Conservation (phyloP, 352 stramenopile genomes). For the Pythium monospermum region DNA sequence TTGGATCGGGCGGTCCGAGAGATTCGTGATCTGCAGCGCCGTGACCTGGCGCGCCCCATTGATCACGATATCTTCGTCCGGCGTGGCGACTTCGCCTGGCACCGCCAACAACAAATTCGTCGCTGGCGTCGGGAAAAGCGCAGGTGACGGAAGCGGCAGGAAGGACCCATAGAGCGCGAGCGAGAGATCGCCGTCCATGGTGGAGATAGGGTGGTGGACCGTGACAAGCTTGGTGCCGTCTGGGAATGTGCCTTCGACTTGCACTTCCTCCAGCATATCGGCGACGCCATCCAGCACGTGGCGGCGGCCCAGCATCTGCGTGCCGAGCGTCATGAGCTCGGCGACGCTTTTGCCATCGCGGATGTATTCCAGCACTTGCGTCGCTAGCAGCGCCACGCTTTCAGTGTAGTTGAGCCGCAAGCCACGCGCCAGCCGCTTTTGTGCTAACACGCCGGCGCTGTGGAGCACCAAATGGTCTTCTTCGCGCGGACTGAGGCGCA, state of each 20-base stretch:
- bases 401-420: slow-evolving; percentile 94
- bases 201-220: slow-evolving; percentile 91
- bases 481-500: slow-evolving; percentile 65
- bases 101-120: slow-evolving; percentile 10
- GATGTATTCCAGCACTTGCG: slow-evolving; percentile 93
- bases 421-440: slow-evolving; percentile 92
- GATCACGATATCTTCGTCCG: slow-evolving; percentile 67
- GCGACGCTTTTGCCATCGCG: slow-evolving; percentile 88
- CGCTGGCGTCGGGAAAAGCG: slow-evolving; percentile 34
- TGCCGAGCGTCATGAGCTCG: slow-evolving; percentile 84
- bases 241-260: slow-evolving; percentile 97
- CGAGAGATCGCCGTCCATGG: slow-evolving; percentile 84
- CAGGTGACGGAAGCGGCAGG: slow-evolving; percentile 84
- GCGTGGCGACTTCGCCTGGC: slow-evolving; percentile 59
- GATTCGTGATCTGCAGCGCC: slow-evolving; percentile 92
- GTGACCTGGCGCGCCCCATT: slow-evolving; percentile 76
- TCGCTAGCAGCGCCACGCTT: slow-evolving; percentile 90
- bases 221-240: slow-evolving; percentile 98
- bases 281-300: slow-evolving; percentile 93
- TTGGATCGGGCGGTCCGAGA: slow-evolving; percentile 92
- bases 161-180: slow-evolving; percentile 94
- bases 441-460: slow-evolving; percentile 87
- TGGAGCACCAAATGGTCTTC: slow-evolving; percentile 77
- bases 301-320: slow-evolving; percentile 75
- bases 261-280: slow-evolving; percentile 89